Base-by-base conservation (phyloP, 257 asterid genomes). In the Ehretia macrophylla region DNA sequence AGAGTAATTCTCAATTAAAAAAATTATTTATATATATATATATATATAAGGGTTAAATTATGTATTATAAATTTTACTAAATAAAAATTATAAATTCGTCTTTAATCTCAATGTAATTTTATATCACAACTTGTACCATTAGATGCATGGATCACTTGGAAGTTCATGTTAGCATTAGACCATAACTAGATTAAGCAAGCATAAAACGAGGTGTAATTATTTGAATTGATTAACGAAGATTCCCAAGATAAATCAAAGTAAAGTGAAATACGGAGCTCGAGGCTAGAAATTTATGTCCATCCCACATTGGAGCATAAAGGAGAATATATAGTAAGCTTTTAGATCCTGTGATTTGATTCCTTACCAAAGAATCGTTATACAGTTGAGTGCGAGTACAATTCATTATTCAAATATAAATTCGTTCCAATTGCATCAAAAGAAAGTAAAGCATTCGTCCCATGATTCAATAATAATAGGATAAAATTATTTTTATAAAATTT, bases 341-440 rank as follows among this genome's bases (percentile, higher is more conserved):
- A 17, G 11, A 57, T 67, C 18, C 22, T 55, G 18, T 11, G 6
- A 44, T 17, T 39, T 27, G 27, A 67, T 58, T 60, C 65, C 71
- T 60, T 51, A 1, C 32, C 71, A 58, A 66, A 58, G 71, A 23
- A 58, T 66, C 21, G 55, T 32, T 58, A 58, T 45, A 39, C 50
- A 17, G 6, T 49, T 58, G 39, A 59, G 65, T 10, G 14, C 64
- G 17, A 13, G 47, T 10, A 40, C 47, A 38, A 40, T 38, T 50
- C 45, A 45, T 22, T 18, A 38, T n/a, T 18, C 35, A 10, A 17
- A 46, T 57, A 56, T 65, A 48, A 57, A 57, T 57, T 35, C 32
- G 5, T 20, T 1, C 32, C n/a, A 47, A 47, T 56, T 46, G 49
- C 57, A 27, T 57, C 64, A 65, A 65, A 35, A 50, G 42, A 39